Evolutionary conservation across 495 filamentous ascomycete species (phyloP).

Genomic region (Cetradonia linearis): DNA sequence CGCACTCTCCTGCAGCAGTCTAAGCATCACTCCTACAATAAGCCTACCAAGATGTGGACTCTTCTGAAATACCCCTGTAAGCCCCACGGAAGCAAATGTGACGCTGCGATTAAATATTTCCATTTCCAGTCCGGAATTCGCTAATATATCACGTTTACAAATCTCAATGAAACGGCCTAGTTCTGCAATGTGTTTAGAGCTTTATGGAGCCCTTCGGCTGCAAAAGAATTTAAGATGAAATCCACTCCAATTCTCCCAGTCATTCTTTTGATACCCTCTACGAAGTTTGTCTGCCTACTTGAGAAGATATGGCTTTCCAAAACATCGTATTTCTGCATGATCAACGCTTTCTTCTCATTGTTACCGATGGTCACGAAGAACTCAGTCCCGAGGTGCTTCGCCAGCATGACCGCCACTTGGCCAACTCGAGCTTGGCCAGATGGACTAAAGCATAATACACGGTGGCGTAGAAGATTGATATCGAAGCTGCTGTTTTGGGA

Average conservation of each 20-base stretch:
- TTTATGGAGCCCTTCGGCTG: constrained; percentile 27
- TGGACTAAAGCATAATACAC: constrained; percentile 41
- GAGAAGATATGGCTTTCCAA: constrained; percentile 1
- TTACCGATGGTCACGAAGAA: constrained; percentile 16
- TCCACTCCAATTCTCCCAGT: constrained; percentile 24
- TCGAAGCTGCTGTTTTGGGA: constrained; percentile 39
- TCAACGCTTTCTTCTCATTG: constrained; percentile 5
- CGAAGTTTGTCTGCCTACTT: constrained; percentile 24
- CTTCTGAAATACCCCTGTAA: neutral
- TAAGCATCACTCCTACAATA: constrained; percentile 5
- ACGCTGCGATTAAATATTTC: constrained; percentile 31
- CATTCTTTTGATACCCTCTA: constrained; percentile 24
- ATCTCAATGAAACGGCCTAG: constrained; percentile 45
- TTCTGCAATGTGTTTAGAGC: constrained; percentile 37
- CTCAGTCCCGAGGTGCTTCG: constrained; percentile 10
- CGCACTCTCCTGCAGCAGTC: neutral
- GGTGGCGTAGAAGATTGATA: constrained; percentile 43
- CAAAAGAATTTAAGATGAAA: constrained; percentile 20
- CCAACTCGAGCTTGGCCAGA: constrained; percentile 17
- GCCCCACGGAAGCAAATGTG: constrained; percentile 38
- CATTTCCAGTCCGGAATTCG: constrained; percentile 35
- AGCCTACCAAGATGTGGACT: constrained; percentile 1
- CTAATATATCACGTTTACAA: constrained; percentile 34
- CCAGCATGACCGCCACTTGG: constrained; percentile 17
- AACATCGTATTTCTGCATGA: constrained; percentile 13